Evolutionary conservation across 805 yeast species (phyloP).

Genomic region (Brettanomyces bruxellensis): DNA sequence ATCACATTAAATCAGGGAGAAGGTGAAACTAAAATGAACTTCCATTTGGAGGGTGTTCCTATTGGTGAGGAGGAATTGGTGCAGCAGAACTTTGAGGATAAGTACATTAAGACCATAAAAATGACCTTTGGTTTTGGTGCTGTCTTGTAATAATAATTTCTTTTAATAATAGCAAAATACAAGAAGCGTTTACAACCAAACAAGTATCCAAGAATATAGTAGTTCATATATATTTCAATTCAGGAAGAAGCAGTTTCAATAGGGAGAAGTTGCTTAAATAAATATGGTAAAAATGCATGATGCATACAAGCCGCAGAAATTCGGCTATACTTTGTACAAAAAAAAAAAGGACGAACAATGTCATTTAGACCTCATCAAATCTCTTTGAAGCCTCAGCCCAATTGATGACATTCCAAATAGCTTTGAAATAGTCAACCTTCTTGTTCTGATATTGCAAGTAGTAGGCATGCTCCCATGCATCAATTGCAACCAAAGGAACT

Average conservation of each 20-base stretch:
- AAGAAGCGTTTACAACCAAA: not conserved
- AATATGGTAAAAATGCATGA: not conserved
- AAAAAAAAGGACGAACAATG: not conserved
- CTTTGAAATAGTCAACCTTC: slow-evolving; percentile 86
- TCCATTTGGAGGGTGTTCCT: slow-evolving; percentile 82
- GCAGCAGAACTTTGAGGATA: slow-evolving; percentile 75
- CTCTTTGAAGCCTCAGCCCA: slow-evolving; percentile 86
- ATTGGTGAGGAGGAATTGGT: slow-evolving; percentile 91
- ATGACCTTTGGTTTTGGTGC: slow-evolving; percentile 92
- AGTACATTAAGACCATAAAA: slow-evolving; percentile 84
- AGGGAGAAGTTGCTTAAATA: not conserved
- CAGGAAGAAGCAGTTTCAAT: not conserved
- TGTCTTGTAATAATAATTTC: slow-evolving; percentile 40
- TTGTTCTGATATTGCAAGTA: slow-evolving; percentile 89
- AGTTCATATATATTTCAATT: not conserved
- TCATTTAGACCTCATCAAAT: slow-evolving; percentile 30
- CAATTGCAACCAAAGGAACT: slow-evolving; percentile 78
- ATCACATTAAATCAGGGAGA: slow-evolving; percentile 66
- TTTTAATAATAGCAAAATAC: not conserved
- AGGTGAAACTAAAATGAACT: slow-evolving; percentile 76
- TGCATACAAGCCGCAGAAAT: too few relatives aligned
- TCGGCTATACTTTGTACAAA: not conserved
- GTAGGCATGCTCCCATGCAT: slow-evolving; percentile 97
- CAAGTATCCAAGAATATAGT: too few relatives aligned
- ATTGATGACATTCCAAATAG: slow-evolving; percentile 90